Percentiles rank a stretch among this genome's conserved stretches.
Conservation (phyloP, 352 stramenopile genomes). For the Phytophthora megakarya region DNA sequence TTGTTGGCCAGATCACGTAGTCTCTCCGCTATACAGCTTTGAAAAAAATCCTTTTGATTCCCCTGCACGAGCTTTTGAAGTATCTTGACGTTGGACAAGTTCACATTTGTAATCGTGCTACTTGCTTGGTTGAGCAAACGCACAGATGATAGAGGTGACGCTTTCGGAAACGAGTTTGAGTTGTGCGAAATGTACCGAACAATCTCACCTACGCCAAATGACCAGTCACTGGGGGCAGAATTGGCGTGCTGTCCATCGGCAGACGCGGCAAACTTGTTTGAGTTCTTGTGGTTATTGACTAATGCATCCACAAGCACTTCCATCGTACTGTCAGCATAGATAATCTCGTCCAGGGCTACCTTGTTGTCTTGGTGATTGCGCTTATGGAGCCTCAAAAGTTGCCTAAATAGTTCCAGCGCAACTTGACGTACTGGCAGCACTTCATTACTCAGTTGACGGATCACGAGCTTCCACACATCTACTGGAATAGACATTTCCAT, state of each 20-base stretch:
- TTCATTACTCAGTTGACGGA: slow-evolving; percentile 58
- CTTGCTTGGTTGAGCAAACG: slow-evolving; percentile 58
- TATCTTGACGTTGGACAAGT: slow-evolving; percentile 46
- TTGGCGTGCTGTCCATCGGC: slow-evolving; percentile 73
- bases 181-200: slow-evolving; percentile 56
- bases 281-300: slow-evolving; percentile 68
- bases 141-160: slow-evolving; percentile 55
- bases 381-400: slow-evolving; percentile 60
- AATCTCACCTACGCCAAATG: slow-evolving; percentile 71
- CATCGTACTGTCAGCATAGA: slow-evolving; percentile 57
- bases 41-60: slow-evolving; percentile 42
- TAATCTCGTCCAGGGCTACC: slow-evolving; percentile 34
- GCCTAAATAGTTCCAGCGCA: slow-evolving; percentile 52
- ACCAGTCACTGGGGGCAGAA: slow-evolving; percentile 74
- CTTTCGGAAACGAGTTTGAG: slow-evolving; percentile 51
- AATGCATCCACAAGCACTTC: slow-evolving; percentile 46
- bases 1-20: slow-evolving; percentile 43
- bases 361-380: slow-evolving; percentile 4
- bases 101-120: slow-evolving; percentile 42
- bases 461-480: slow-evolving; percentile 55
- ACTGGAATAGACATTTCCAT: slow-evolving; percentile 44
- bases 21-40: slow-evolving; percentile 26
- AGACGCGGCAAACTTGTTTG: slow-evolving; percentile 62
- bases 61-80: slow-evolving; percentile 56
- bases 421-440: slow-evolving; percentile 70